Evolutionary conservation across 2,329 filamentous ascomycete genomes (phyloP).

Genomic region (Stachybotrys chartarum): DNA sequence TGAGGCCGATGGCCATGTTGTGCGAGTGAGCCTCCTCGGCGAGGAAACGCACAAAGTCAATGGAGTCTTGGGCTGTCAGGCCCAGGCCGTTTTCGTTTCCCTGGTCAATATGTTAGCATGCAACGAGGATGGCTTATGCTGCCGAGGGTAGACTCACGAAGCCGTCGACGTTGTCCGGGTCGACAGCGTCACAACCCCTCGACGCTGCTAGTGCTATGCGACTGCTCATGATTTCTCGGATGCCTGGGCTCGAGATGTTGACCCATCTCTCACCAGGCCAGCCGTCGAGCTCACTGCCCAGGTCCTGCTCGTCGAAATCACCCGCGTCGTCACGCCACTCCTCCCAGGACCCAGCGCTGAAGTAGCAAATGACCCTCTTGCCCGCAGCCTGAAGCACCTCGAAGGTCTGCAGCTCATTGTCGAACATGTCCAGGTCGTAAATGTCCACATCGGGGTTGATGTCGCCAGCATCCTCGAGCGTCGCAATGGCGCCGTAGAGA

Average conservation of each 20-base stretch:
- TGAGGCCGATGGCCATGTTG: conserved; percentile 56
- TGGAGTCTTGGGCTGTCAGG: conserved; percentile 47
- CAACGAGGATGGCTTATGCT: background rate
- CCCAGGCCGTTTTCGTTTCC: conserved; percentile 54
- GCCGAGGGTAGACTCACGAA: conserved; percentile 33
- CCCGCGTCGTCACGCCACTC: conserved; percentile 48
- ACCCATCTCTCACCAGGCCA: conserved; percentile 65
- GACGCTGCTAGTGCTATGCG: conserved; percentile 49
- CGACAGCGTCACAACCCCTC: conserved; percentile 62
- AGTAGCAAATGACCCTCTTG: conserved; percentile 65
- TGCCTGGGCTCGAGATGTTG: conserved; percentile 44
- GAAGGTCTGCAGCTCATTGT: conserved; percentile 33
- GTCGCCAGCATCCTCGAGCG: conserved; percentile 22
- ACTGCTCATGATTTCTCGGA: conserved; percentile 55
- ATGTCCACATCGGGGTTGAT: conserved; percentile 40
- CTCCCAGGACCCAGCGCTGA: conserved; percentile 64
- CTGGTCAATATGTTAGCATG: conserved; percentile 8
- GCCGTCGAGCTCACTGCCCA: conserved; percentile 51
- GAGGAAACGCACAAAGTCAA: conserved; percentile 54
- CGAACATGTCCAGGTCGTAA: conserved; percentile 43
- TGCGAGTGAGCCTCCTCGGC: conserved; percentile 41
- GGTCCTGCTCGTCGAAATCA: conserved; percentile 46
- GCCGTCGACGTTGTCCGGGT: conserved; percentile 64
- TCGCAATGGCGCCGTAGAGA: conserved; percentile 32
- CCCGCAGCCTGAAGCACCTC: conserved; percentile 48